Conservation (phyloP, 2,329 filamentous ascomycete species). For the Xylaria sp. region DNA sequence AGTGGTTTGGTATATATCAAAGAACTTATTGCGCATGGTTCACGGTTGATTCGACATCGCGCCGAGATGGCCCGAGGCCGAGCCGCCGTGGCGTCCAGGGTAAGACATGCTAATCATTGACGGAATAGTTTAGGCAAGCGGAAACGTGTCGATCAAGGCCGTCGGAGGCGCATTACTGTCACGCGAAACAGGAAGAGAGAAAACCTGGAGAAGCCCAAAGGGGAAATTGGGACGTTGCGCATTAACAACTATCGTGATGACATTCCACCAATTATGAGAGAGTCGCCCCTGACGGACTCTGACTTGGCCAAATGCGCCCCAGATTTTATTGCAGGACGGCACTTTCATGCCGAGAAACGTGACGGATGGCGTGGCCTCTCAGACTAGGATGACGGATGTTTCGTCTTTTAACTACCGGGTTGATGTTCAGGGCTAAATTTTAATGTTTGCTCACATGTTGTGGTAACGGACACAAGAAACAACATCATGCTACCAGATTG, state of each 20-base stretch:
- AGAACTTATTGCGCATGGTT: slow-evolving; percentile 9
- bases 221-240: slow-evolving; percentile 9
- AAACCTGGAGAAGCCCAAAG: slow-evolving; percentile 3
- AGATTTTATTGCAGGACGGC: background rate
- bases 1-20: background rate
- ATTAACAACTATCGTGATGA: background rate
- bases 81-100: slow-evolving; percentile 1
- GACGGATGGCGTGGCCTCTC: too few relatives aligned
- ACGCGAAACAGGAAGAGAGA: background rate
- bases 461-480: too few relatives aligned
- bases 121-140: slow-evolving; percentile 2
- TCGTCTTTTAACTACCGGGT: too few relatives aligned
- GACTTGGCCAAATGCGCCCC: background rate
- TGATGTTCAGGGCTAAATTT: too few relatives aligned
- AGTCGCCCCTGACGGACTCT: background rate
- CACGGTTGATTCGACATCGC: slow-evolving; percentile 10
- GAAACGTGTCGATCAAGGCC: background rate
- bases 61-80: slow-evolving; percentile 22
- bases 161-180: background rate
- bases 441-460: too few relatives aligned
- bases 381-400: too few relatives aligned
- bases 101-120: slow-evolving; percentile 5
- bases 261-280: slow-evolving; percentile 27
- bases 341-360: background rate
- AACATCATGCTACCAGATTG: too few relatives aligned